Evolutionary conservation across 2,329 filamentous ascomycete species (phyloP).

Genomic region (Aspergillus uvarum): DNA sequence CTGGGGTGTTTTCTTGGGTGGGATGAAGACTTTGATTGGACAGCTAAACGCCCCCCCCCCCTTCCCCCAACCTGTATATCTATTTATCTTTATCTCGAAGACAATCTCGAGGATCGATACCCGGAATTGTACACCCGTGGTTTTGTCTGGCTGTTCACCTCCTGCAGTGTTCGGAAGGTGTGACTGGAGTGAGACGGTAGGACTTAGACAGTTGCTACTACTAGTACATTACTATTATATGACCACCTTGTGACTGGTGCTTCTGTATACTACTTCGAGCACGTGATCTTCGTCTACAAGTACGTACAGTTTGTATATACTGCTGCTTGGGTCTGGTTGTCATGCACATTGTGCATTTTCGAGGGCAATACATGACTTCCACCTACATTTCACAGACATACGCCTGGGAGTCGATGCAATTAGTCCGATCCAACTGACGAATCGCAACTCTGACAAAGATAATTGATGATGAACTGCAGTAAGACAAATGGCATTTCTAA

Average conservation of each 20-base stretch:
- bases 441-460: too few relatives aligned
- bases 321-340: too few relatives aligned
- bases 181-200: not conserved
- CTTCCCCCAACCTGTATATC: not conserved
- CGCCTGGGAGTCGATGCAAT: too few relatives aligned
- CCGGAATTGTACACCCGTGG: not conserved
- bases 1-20: not conserved
- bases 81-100: conserved; percentile 16
- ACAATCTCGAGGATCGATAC: not conserved
- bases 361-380: too few relatives aligned
- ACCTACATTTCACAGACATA: too few relatives aligned
- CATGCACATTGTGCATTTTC: too few relatives aligned
- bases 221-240: not conserved
- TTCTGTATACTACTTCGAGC: too few relatives aligned
- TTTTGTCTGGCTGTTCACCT: not conserved
- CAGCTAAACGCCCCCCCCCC: not conserved
- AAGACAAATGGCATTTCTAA: too few relatives aligned
- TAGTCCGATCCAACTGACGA: too few relatives aligned
- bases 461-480: too few relatives aligned
- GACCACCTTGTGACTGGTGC: not conserved
- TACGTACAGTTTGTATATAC: too few relatives aligned
- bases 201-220: not conserved
- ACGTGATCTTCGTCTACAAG: too few relatives aligned
- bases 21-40: not conserved
- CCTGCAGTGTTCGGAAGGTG: not conserved